Conservation (phyloP, 2,329 filamentous ascomycete genomes). For the Botrytis squamosa region DNA sequence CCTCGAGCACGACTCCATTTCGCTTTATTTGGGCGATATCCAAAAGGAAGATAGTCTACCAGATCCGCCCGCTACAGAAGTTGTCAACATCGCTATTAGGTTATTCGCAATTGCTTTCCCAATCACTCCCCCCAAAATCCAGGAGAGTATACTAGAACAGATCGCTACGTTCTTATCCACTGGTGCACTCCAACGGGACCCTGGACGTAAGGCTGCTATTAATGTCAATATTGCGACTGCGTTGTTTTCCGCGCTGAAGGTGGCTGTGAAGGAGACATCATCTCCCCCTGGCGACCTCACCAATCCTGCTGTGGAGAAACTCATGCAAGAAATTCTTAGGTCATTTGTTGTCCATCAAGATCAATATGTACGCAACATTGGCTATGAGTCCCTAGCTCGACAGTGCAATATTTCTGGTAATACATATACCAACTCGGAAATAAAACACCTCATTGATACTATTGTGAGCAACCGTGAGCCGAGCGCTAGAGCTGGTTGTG, state of each 20-base stretch:
- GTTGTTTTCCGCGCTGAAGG: conserved; percentile 75
- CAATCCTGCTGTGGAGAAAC: conserved; percentile 73
- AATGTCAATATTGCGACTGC: conserved; percentile 86
- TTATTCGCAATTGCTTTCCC: conserved; percentile 90
- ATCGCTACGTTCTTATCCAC: conserved; percentile 86
- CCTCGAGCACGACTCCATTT: conserved; percentile 83
- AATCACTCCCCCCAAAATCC: conserved; percentile 83
- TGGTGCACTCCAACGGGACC: conserved; percentile 75
- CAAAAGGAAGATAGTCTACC: conserved; percentile 50
- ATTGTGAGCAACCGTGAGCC: conserved; percentile 94
- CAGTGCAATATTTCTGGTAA: conserved; percentile 79
- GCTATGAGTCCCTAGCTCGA: conserved; percentile 80
- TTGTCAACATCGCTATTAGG: conserved; percentile 91
- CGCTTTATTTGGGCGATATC: conserved; percentile 64
- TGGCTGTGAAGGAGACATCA: conserved; percentile 77
- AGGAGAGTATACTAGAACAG: conserved; percentile 94
- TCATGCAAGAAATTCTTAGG: conserved; percentile 72
- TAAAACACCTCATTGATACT: conserved; percentile 88
- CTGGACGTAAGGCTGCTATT: conserved; percentile 85
- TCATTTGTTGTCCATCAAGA: conserved; percentile 80
- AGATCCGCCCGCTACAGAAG: conserved; percentile 85
- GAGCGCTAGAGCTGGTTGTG: conserved; percentile 88
- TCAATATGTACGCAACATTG: conserved; percentile 79
- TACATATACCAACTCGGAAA: conserved; percentile 81
- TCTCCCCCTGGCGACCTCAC: conserved; percentile 72